These are phyloP conservation scores for Byssoonygena ceratinophila DNA, from an alignment of 2,329 filamentous ascomycete genomes.

Conservation along the genomic window DNA sequence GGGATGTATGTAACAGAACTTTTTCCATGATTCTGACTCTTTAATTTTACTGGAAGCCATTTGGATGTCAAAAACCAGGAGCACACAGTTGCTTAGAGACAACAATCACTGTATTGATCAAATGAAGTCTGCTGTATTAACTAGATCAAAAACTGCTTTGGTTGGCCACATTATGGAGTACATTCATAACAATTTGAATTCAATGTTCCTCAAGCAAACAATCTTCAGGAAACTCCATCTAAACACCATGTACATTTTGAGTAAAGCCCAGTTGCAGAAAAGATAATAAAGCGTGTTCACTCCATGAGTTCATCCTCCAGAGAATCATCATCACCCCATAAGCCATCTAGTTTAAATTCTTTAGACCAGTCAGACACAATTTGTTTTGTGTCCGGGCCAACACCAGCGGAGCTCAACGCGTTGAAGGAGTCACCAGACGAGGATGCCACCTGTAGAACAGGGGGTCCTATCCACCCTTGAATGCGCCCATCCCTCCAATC, in stretches of 20 bases:
- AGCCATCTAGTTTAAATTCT: slow-evolving; percentile 87
- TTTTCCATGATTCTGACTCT: no score
- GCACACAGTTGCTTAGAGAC: no score
- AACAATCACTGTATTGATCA: no score
- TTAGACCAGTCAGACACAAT: slow-evolving; percentile 88
- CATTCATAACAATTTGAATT: not conserved
- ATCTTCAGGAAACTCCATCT: not conserved
- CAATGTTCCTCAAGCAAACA: not conserved
- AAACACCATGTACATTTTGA: not conserved
- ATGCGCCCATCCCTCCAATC: slow-evolving; percentile 95
- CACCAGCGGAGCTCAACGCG: not conserved
- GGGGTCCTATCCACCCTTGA: slow-evolving; percentile 79
- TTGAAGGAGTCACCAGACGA: slow-evolving; percentile 17
- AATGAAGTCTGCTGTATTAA: no score
- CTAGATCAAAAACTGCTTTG: no score
- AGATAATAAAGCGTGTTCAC: not conserved
- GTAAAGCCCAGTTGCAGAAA: not conserved
- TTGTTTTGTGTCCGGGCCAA: slow-evolving; percentile 58
- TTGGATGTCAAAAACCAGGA: no score
- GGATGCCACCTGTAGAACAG: slow-evolving; percentile 48
- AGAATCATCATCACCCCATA: slow-evolving; percentile 61
- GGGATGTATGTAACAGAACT: no score
- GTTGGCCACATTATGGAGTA: no score
- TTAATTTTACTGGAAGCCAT: no score
- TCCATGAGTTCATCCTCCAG: not conserved